Evolutionary conservation across 208 protist genomes (phyloP).

Genomic region (Trypanosoma scelopori): DNA sequence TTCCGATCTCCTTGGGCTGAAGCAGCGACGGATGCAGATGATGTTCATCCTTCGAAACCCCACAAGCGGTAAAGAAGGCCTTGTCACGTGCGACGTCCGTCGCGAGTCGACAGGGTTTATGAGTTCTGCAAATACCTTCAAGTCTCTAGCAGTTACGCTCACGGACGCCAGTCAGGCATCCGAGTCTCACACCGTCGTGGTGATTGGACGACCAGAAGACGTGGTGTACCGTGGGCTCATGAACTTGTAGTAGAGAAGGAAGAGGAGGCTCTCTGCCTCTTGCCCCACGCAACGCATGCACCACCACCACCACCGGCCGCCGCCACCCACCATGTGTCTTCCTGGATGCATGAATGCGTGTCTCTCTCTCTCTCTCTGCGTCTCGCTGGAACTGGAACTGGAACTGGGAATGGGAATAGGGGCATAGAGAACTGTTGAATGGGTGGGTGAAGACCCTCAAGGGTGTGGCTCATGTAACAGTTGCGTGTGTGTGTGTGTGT

Average conservation of each 20-base stretch:
- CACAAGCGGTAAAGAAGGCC: constrained; percentile 58
- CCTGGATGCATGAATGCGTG: no score
- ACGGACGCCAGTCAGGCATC: constrained; percentile 41
- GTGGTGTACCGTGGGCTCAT: constrained; percentile 71
- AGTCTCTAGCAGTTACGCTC: constrained; percentile 76
- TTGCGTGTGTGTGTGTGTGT: neutral
- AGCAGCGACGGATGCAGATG: constrained; percentile 84
- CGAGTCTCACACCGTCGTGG: constrained; percentile 64
- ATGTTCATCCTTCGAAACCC: constrained; percentile 82
- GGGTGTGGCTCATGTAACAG: no score
- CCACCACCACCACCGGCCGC: no score
- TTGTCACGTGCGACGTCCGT: constrained; percentile 82
- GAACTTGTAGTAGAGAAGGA: constrained; percentile 16
- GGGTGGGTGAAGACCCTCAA: no score
- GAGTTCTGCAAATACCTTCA: constrained; percentile 72
- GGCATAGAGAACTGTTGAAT: no score
- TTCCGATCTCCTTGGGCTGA: constrained; percentile 75
- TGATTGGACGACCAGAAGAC: constrained; percentile 86
- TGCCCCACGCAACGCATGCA: no score
- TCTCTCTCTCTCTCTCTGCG: no score
- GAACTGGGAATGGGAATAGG: no score
- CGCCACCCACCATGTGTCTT: no score
- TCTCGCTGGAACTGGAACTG: no score
- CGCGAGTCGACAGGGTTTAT: constrained; percentile 75
- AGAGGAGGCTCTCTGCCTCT: neutral